Base-by-base conservation (phyloP, 1,284 basidiomycete species). In the Ganoderma resinaceum region DNA sequence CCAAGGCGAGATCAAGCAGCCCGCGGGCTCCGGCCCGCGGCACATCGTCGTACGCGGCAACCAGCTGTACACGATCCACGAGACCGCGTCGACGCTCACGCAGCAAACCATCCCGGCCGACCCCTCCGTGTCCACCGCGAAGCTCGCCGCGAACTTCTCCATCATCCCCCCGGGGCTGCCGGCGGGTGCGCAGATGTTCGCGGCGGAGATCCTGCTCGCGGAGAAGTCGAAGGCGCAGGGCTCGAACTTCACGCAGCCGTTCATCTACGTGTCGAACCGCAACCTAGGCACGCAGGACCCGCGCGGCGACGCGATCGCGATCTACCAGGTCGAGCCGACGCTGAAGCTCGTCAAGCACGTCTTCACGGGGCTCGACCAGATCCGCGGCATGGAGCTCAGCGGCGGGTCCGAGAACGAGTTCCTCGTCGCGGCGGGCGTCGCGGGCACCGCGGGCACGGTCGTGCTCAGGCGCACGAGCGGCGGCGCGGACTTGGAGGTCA, bases 311-410 rank as follows among this genome's bases (percentile, higher is more conserved):
- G 76, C 81, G 53, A 80, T 82, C 68, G 79, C 79, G 49, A 77
- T 82, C 70, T 80, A 76, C 73, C 68, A 68, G 40, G 60, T 78
- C 65, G 72, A 75, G 69, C 74, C 76, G 14, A 38, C 66, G 67
- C 75, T 78, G 23, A 61, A 37, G 69, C 77, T 89, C 60, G 77
- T 87, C 18, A 82, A 81, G 46, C 86, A 90, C 66, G 84, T 90
- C 40, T 90, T 84, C 75, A 91, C 90, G 0, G 88, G 89, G 26
- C 77, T 91, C 57, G 78, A 87, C 69, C 87, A 90, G 76, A 84
- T 91, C 65, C 82, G 90, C 38, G 89, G 88, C 5, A 89, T 91
- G 86, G 80, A 84, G 76, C 82, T 91, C 61, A 86, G 88, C 23
- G 85, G 85, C 11, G 71, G 63, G 26, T 80, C 81, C 5, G 85